phyloP scores from a whole-genome alignment of 306 rosid species.

The Aeschynomene evenia region DNA sequence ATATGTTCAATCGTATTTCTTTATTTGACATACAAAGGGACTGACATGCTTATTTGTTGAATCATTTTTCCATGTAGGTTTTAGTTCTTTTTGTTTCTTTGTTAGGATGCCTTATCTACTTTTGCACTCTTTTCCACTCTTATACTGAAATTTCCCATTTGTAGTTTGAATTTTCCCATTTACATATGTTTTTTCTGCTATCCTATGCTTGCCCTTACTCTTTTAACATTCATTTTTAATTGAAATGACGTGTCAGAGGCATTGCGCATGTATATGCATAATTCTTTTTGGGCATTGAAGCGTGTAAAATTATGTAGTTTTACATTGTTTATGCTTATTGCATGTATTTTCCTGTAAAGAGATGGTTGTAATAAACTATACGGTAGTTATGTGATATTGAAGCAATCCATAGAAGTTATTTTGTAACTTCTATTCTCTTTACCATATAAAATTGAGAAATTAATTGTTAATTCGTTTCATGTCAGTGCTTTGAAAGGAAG shows the following conservation, averaged over 20 bases:
- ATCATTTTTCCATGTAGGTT: no score
- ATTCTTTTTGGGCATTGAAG: background rate
- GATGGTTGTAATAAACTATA: background rate
- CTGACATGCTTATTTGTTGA: no score
- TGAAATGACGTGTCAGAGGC: background rate
- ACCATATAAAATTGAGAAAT: background rate
- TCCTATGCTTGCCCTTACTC: background rate
- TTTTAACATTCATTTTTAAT: background rate
- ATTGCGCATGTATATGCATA: background rate
- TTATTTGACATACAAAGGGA: no score
- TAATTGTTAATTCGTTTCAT: background rate
- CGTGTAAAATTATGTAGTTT: background rate
- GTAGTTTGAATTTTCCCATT: background rate
- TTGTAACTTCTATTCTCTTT: background rate
- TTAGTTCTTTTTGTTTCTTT: background rate
- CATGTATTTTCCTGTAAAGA: background rate
- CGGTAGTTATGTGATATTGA: background rate
- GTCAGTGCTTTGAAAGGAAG: conserved; percentile 67
- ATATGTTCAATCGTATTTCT: no score
- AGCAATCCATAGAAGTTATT: background rate
- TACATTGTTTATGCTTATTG: background rate
- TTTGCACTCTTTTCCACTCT: background rate
- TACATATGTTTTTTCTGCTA: background rate
- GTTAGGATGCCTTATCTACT: background rate
- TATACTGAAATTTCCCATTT: background rate